A percentile compares a stretch with the other conserved stretches of the same genome.
Conservation (phyloP, 495 filamentous ascomycete genomes). For the Aspergillus biplanus region DNA sequence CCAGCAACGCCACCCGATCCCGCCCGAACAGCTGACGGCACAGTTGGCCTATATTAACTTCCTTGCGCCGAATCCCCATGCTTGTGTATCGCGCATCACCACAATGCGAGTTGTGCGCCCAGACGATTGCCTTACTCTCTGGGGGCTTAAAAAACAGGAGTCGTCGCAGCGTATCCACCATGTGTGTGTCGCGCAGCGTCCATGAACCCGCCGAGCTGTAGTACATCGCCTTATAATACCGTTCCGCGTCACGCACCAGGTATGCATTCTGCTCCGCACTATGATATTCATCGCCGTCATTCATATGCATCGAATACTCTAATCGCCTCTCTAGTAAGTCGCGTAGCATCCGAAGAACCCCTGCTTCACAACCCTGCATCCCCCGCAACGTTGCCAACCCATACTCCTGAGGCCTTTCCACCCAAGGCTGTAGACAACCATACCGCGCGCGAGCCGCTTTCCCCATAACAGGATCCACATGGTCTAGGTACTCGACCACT, state of each 20-base stretch:
- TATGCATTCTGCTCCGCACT: constrained; percentile 59
- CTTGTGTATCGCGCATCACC: constrained; percentile 61
- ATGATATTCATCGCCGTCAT: constrained; percentile 57
- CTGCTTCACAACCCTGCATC: constrained; percentile 52
- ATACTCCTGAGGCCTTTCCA: constrained; percentile 56
- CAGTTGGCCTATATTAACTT: constrained; percentile 61
- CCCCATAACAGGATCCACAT: constrained; percentile 49
- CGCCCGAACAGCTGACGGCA: constrained; percentile 53
- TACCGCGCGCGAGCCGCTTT: constrained; percentile 51
- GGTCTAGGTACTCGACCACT: constrained; percentile 57
- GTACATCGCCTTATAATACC: constrained; percentile 64
- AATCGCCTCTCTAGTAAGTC: constrained; percentile 50
- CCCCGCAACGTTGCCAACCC: constrained; percentile 50
- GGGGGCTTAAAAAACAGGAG: constrained; percentile 46
- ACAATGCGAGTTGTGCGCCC: constrained; percentile 65
- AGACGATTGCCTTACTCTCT: constrained; percentile 55
- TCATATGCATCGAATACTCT: constrained; percentile 38
- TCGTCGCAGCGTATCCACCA: constrained; percentile 58
- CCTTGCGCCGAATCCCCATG: constrained; percentile 54
- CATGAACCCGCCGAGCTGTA: constrained; percentile 58
- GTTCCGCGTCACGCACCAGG: constrained; percentile 58
- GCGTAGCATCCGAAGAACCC: constrained; percentile 51
- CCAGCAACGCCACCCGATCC: constrained; percentile 53
- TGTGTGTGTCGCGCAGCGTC: constrained; percentile 62
- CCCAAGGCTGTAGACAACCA: constrained; percentile 52